Evolutionary conservation across 2,329 filamentous ascomycete species (phyloP).

Genomic region (Aspergillus piperis): DNA sequence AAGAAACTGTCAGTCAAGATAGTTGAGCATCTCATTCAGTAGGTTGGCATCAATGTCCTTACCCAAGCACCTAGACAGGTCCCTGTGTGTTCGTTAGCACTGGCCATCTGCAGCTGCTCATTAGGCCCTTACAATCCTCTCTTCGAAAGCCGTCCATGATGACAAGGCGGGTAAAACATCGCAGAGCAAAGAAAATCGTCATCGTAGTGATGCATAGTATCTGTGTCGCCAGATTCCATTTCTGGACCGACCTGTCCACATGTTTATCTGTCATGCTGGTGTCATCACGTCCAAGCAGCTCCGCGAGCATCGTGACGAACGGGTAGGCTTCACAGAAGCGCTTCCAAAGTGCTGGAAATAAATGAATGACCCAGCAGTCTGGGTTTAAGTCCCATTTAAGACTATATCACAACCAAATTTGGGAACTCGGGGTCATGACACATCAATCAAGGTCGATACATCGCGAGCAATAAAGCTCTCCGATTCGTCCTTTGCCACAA

Average conservation of each 20-base stretch:
- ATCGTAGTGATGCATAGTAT: conserved; percentile 30
- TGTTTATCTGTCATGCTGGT: background rate
- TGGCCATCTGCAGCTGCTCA: background rate
- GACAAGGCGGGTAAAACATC: conserved; percentile 27
- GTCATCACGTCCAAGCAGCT: conserved; percentile 13
- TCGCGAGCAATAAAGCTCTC: background rate
- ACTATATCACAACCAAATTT: background rate
- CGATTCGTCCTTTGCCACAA: background rate
- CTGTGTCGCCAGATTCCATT: conserved; percentile 30
- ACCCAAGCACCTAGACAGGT: conserved; percentile 23
- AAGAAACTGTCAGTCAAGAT: conserved; percentile 14
- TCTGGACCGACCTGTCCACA: conserved; percentile 26
- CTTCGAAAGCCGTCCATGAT: conserved; percentile 26
- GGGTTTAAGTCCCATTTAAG: background rate
- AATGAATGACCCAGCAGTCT: background rate
- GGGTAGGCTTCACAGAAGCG: background rate
- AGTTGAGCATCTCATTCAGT: background rate
- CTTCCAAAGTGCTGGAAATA: background rate
- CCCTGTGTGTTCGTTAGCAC: conserved; percentile 13
- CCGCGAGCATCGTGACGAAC: conserved; percentile 8
- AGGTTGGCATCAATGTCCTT: background rate
- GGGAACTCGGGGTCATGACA: background rate
- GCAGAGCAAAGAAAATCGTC: conserved; percentile 28
- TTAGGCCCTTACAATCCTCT: conserved; percentile 30
- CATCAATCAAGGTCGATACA: background rate